A percentile compares a stretch with the other conserved stretches of the same genome.
Evolutionary conservation across 805 yeast species (phyloP).

Genomic region (Yamadazyma phyllophila): DNA sequence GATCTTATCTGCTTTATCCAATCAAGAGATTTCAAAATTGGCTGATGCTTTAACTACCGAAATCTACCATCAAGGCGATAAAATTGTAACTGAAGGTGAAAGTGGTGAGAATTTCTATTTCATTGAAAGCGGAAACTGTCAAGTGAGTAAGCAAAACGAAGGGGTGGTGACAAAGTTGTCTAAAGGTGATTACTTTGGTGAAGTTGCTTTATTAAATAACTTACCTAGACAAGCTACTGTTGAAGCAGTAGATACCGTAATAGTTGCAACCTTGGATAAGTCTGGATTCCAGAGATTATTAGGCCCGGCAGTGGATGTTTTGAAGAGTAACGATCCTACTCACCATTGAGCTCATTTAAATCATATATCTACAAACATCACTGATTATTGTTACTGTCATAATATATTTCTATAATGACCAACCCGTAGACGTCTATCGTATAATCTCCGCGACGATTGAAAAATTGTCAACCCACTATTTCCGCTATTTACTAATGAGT

Average conservation of each 20-base stretch:
- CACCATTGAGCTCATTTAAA: slow-evolving; percentile 6
- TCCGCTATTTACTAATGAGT: background rate
- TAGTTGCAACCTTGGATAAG: slow-evolving; percentile 90
- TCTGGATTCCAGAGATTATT: slow-evolving; percentile 89
- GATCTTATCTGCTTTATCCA: slow-evolving; percentile 66
- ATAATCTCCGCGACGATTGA: background rate
- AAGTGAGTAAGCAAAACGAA: slow-evolving; percentile 53
- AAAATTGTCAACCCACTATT: background rate
- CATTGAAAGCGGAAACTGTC: slow-evolving; percentile 74
- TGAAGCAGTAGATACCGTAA: slow-evolving; percentile 67
- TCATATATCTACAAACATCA: background rate
- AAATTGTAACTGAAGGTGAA: slow-evolving; percentile 84
- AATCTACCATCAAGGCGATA: slow-evolving; percentile 64
- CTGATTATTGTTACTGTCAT: slow-evolving; percentile 1
- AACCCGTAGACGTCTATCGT: background rate
- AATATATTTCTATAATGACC: background rate
- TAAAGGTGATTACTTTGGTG: slow-evolving; percentile 95
- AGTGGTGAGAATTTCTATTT: slow-evolving; percentile 45
- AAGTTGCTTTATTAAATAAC: slow-evolving; percentile 88
- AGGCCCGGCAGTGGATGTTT: slow-evolving; percentile 90
- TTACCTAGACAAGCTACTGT: slow-evolving; percentile 94
- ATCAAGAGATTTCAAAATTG: slow-evolving; percentile 82
- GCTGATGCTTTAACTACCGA: slow-evolving; percentile 93
- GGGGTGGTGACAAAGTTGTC: slow-evolving; percentile 51
- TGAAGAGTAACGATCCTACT: slow-evolving; percentile 85